A percentile compares a stretch with the other conserved stretches of the same genome.
Conservation (phyloP, 192 early-diverging fungal genomes). For the Physocladia obscura region DNA sequence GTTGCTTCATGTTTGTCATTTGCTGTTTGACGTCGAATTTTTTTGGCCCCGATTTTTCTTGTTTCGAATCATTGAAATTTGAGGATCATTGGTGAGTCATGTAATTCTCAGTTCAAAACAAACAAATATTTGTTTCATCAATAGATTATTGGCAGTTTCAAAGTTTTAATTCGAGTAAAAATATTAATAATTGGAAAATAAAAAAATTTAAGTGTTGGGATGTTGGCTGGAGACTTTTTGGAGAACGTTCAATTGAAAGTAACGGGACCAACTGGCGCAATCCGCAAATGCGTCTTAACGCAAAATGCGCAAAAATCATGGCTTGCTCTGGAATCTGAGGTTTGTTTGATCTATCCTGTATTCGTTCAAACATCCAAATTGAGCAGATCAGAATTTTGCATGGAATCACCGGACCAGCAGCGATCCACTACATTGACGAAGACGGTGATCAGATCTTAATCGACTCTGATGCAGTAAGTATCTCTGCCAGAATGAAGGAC, state of each 20-base stretch:
- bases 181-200: too few species aligned
- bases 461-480: constrained; percentile 13
- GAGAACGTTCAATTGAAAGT: not conserved
- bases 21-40: too few species aligned
- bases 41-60: too few species aligned
- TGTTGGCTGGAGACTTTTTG: not conserved
- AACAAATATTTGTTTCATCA: too few species aligned
- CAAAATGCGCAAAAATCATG: constrained; percentile 1
- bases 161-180: too few species aligned
- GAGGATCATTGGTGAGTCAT: too few species aligned
- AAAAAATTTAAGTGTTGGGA: too few species aligned
- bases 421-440: constrained; percentile 11
- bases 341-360: not conserved
- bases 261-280: constrained; percentile 1
- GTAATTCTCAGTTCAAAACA: too few species aligned
- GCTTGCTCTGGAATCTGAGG: constrained; percentile 9
- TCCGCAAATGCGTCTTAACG: constrained; percentile 17
- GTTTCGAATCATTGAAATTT: too few species aligned
- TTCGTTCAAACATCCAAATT: not conserved
- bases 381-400: not conserved
- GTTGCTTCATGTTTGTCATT: not conserved
- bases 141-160: too few species aligned
- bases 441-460: constrained; percentile 4
- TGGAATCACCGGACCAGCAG: not conserved
- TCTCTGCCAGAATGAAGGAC: not conserved